phyloP scores from a whole-genome alignment of 2,329 filamentous ascomycete genomes.

The Lasiodiplodia citricola region DNA sequence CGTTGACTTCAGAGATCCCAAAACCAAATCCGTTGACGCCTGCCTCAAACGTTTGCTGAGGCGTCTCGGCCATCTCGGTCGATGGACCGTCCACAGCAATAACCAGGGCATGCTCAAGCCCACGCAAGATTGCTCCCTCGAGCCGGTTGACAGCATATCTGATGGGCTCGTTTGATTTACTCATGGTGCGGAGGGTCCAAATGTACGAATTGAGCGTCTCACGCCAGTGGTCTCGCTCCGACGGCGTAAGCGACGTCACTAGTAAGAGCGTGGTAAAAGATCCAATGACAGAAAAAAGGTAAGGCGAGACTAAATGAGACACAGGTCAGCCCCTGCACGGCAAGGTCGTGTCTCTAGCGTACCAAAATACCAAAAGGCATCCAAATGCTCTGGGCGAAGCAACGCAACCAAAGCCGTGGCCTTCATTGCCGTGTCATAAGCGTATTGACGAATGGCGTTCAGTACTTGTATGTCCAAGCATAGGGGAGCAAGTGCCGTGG shows the following conservation, averaged over 20 bases:
- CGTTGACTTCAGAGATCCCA: slow-evolving; percentile 43
- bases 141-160: slow-evolving; percentile 46
- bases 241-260: slow-evolving; percentile 27
- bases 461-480: slow-evolving; percentile 27
- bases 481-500: slow-evolving; percentile 29
- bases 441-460: slow-evolving; percentile 15
- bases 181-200: slow-evolving; percentile 38
- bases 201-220: slow-evolving; percentile 28
- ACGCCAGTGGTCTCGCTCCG: slow-evolving; percentile 28
- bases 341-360: not conserved
- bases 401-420: slow-evolving; percentile 27
- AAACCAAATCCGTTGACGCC: slow-evolving; percentile 29
- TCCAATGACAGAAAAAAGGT: slow-evolving; percentile 28
- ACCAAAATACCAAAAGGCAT: slow-evolving; percentile 30
- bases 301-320: slow-evolving; percentile 17
- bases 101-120: slow-evolving; percentile 45
- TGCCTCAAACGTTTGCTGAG: slow-evolving; percentile 34
- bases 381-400: slow-evolving; percentile 28
- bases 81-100: slow-evolving; percentile 41
- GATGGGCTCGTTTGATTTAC: slow-evolving; percentile 46
- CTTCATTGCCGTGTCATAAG: slow-evolving; percentile 26
- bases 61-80: slow-evolving; percentile 39
- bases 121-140: slow-evolving; percentile 46
- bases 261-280: slow-evolving; percentile 28
- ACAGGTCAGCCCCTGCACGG: not conserved